Percentiles rank a stretch among this genome's conserved stretches.
phyloP scores from a whole-genome alignment of 257 asterid genomes.

The Forsythia suspensa region DNA sequence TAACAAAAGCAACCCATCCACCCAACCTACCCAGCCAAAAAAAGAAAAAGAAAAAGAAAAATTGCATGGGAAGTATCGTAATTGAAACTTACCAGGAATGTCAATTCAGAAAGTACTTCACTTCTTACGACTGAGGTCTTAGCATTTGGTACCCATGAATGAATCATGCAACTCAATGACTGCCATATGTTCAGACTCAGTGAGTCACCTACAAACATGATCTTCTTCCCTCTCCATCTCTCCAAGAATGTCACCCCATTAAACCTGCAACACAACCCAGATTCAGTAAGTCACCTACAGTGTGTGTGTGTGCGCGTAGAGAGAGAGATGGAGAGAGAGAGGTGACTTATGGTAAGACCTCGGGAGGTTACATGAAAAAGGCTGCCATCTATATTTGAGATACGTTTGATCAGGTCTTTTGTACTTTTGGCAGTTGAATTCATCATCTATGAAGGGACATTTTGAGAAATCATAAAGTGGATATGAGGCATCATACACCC shows the following conservation, averaged over 20 bases:
- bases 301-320: too few relatives aligned
- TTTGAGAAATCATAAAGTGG: slow-evolving; percentile 77
- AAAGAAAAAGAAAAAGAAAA: background rate
- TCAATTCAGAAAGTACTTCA: slow-evolving; percentile 47
- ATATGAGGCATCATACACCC: slow-evolving; percentile 83
- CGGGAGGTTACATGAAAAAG: slow-evolving; percentile 73
- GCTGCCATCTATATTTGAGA: slow-evolving; percentile 94
- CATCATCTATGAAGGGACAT: slow-evolving; percentile 85
- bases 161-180: slow-evolving; percentile 90
- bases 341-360: slow-evolving; percentile 28
- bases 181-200: slow-evolving; percentile 97
- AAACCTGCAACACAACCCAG: slow-evolving; percentile 48
- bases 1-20: background rate
- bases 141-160: slow-evolving; percentile 64
- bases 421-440: slow-evolving; percentile 77
- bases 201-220: slow-evolving; percentile 97
- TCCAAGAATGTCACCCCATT: slow-evolving; percentile 75
- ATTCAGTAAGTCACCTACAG: too few relatives aligned
- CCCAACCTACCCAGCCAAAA: background rate
- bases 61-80: background rate
- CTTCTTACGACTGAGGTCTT: slow-evolving; percentile 40
- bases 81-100: slow-evolving; percentile 56
- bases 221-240: slow-evolving; percentile 82
- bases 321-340: too few relatives aligned
- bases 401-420: slow-evolving; percentile 70